A percentile compares a stretch with the other conserved stretches of the same genome.
phyloP scores from a whole-genome alignment of 2,329 filamentous ascomycete species.

The Zalaria sp. region DNA sequence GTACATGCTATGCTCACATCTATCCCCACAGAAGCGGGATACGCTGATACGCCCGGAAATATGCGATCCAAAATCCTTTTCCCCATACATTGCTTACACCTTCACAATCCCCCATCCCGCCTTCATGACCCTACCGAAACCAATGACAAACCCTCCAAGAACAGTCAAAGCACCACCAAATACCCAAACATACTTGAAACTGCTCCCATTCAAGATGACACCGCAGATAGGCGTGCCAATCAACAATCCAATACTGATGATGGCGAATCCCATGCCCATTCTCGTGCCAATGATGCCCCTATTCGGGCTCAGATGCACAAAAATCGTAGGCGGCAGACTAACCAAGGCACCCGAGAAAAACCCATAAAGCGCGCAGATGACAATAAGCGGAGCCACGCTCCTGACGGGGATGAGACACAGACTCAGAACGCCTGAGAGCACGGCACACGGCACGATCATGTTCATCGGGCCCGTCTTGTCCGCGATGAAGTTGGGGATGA shows the following conservation, averaged over 20 bases:
- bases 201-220: slow-evolving; percentile 33
- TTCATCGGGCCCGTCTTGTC: slow-evolving; percentile 34
- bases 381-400: slow-evolving; percentile 23
- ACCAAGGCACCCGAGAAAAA: slow-evolving; percentile 36
- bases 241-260: slow-evolving; percentile 36
- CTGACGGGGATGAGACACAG: slow-evolving; percentile 25
- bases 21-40: too few species aligned
- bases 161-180: slow-evolving; percentile 24
- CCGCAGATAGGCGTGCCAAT: slow-evolving; percentile 45
- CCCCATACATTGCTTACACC: too few species aligned
- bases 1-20: too few species aligned
- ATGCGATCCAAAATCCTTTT: too few species aligned
- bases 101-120: slow-evolving; percentile 12
- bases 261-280: slow-evolving; percentile 41
- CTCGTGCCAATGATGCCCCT: slow-evolving; percentile 33
- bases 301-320: slow-evolving; percentile 27
- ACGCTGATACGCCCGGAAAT: too few species aligned
- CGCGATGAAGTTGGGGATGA: slow-evolving; percentile 29
- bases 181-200: slow-evolving; percentile 28
- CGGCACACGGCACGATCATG: slow-evolving; percentile 28
- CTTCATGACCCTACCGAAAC: slow-evolving; percentile 12
- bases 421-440: slow-evolving; percentile 25
- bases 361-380: slow-evolving; percentile 30
- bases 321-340: slow-evolving; percentile 29
- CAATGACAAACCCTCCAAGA: slow-evolving; percentile 11